phyloP scores from a whole-genome alignment of 164 flowering plant species.

The Magnolia changhungtana region DNA sequence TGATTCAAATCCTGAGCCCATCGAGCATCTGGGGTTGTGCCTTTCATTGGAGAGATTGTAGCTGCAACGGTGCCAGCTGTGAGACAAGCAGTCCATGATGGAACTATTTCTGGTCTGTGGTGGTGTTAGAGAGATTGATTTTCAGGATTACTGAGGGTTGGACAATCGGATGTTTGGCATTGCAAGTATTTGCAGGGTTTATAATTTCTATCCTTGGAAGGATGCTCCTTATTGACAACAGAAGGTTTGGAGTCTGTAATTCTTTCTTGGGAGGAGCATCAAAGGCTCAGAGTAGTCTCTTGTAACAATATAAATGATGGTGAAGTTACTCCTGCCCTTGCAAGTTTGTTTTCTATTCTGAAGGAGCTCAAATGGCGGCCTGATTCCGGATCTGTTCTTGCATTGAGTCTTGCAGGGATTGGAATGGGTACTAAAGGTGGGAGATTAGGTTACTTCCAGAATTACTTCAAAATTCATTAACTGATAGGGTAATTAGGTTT shows the following conservation, averaged over 20 bases:
- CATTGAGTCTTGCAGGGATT: slow-evolving; percentile 55
- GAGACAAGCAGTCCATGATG: slow-evolving; percentile 50
- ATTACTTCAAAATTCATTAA: too few relatives aligned
- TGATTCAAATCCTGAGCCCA: slow-evolving; percentile 53
- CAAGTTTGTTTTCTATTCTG: slow-evolving; percentile 62
- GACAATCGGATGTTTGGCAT: slow-evolving; percentile 54
- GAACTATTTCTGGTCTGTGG: slow-evolving; percentile 66
- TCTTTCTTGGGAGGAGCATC: slow-evolving; percentile 71
- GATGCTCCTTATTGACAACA: slow-evolving; percentile 78
- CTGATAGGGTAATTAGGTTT: too few relatives aligned
- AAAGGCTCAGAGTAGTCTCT: slow-evolving; percentile 72
- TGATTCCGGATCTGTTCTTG: slow-evolving; percentile 65
- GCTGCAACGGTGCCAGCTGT: slow-evolving; percentile 73
- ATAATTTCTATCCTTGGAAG: slow-evolving; percentile 68
- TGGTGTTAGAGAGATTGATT: slow-evolving; percentile 48
- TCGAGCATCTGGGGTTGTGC: slow-evolving; percentile 68
- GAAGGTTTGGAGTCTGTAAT: slow-evolving; percentile 73
- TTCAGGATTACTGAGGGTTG: slow-evolving; percentile 89
- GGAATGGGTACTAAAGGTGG: slow-evolving; percentile 65
- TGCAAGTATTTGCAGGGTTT: slow-evolving; percentile 29
- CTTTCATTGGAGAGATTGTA: slow-evolving; percentile 63
- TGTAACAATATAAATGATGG: slow-evolving; percentile 75
- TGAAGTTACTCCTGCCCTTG: slow-evolving; percentile 65
- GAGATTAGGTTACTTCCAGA: slow-evolving; percentile 30
- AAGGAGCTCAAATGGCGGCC: slow-evolving; percentile 87